Evolutionary conservation across 2,329 filamentous ascomycete species (phyloP).

Genomic region (Pyrenochaeta sp.): DNA sequence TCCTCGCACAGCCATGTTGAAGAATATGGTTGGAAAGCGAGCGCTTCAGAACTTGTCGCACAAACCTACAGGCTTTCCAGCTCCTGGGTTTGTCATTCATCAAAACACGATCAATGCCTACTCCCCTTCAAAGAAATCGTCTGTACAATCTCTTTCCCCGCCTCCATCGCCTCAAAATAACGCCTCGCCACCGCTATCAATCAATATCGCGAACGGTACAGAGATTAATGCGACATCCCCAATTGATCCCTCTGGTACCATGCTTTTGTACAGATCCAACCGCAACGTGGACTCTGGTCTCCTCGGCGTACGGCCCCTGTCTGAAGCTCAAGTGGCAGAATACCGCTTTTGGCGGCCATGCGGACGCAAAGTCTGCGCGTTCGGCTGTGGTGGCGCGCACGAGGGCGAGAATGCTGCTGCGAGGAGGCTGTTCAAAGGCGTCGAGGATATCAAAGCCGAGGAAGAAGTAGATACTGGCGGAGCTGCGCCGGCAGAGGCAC

Average conservation of each 20-base stretch:
- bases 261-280: slow-evolving; percentile 42
- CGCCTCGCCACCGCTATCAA: slow-evolving; percentile 9
- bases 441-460: slow-evolving; percentile 24
- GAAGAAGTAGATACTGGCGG: not conserved
- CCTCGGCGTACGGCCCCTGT: slow-evolving; percentile 38
- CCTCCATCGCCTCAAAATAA: not conserved
- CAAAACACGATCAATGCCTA: slow-evolving; percentile 1
- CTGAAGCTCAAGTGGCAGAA: slow-evolving; percentile 45
- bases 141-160: not conserved
- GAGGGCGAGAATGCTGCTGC: slow-evolving; percentile 42
- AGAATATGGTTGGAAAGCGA: slow-evolving; percentile 28
- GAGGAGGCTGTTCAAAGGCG: slow-evolving; percentile 40
- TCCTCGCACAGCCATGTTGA: slow-evolving; percentile 40
- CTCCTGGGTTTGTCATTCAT: slow-evolving; percentile 2
- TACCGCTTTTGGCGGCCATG: slow-evolving; percentile 49
- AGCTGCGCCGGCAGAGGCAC: not conserved
- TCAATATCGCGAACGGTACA: slow-evolving; percentile 42
- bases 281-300: slow-evolving; percentile 38
- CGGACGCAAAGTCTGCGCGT: slow-evolving; percentile 36
- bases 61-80: not conserved
- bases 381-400: slow-evolving; percentile 40
- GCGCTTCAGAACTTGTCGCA: slow-evolving; percentile 16
- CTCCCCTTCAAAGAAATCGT: not conserved
- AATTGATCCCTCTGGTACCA: slow-evolving; percentile 35
- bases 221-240: slow-evolving; percentile 33